Evolutionary conservation across 148 eudicot species (phyloP).

Genomic region (Fagopyrum tataricum): DNA sequence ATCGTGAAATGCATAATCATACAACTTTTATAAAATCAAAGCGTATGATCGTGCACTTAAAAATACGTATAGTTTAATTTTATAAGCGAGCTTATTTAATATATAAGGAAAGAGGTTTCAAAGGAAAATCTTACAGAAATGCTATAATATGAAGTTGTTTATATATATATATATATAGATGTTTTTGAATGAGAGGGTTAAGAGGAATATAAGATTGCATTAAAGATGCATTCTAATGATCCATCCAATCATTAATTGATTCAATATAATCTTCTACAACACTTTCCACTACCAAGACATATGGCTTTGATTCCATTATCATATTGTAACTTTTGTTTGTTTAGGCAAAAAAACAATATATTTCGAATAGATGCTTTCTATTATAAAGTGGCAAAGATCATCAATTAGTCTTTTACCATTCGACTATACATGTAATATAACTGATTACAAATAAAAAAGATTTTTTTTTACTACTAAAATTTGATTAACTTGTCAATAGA

Average conservation of each 20-base stretch:
- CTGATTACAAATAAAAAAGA: background rate
- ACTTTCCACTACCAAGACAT: background rate
- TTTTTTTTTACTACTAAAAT: no score
- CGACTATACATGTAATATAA: background rate
- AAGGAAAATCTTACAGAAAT: no score
- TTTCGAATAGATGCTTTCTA: background rate
- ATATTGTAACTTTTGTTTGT: background rate
- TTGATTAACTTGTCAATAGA: no score
- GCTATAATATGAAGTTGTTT: no score
- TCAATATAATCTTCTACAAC: background rate
- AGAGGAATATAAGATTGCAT: background rate
- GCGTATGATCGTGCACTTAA: no score
- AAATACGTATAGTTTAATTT: no score
- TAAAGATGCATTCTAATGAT: conserved; percentile 4
- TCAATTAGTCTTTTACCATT: background rate
- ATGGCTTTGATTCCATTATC: background rate
- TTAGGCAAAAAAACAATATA: background rate
- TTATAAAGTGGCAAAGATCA: background rate
- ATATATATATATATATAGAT: no score
- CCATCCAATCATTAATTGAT: background rate
- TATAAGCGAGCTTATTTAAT: no score
- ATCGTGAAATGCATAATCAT: no score
- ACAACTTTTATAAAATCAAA: no score
- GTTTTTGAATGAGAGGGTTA: background rate
- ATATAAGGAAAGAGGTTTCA: no score